These are phyloP conservation scores for Hypseocharis bilobata DNA, from an alignment of 441 rosid genomes.

Conservation along the genomic window DNA sequence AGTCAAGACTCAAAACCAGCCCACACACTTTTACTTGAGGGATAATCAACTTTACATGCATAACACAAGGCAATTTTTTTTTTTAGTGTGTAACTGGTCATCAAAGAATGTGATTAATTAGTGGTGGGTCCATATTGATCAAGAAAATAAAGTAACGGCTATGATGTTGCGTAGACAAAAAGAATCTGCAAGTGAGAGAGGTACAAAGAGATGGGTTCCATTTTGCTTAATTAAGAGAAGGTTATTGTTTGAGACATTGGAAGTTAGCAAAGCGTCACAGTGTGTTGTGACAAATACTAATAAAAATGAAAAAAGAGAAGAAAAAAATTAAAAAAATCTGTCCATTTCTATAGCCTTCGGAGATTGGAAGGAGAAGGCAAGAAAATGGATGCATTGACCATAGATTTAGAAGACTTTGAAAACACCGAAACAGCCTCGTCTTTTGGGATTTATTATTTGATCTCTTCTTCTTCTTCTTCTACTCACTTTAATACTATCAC, in stretches of 20 bases:
- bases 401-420: slow-evolving; percentile 38
- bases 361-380: slow-evolving; percentile 41
- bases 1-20: not conserved
- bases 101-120: not conserved
- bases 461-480: slow-evolving; percentile 21
- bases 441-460: slow-evolving; percentile 24
- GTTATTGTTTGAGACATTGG: slow-evolving; percentile 1
- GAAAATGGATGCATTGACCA: slow-evolving; percentile 61
- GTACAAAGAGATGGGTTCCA: too few relatives aligned
- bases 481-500: slow-evolving; percentile 1
- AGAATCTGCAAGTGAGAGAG: too few relatives aligned
- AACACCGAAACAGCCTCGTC: slow-evolving; percentile 38
- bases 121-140: not conserved
- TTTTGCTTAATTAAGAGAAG: too few relatives aligned
- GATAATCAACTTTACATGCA: not conserved
- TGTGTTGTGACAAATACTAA: too few relatives aligned
- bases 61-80: not conserved
- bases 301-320: not conserved
- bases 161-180: too few relatives aligned
- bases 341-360: slow-evolving; percentile 36
- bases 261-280: slow-evolving; percentile 5
- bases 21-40: not conserved
- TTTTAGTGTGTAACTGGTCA: not conserved
- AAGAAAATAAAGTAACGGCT: not conserved
- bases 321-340: slow-evolving; percentile 22